Percentiles rank a stretch among this genome's conserved stretches.
These are phyloP conservation scores for Tolypocladium capitatum DNA, from an alignment of 2,329 filamentous ascomycete species.

Conservation along the genomic window DNA sequence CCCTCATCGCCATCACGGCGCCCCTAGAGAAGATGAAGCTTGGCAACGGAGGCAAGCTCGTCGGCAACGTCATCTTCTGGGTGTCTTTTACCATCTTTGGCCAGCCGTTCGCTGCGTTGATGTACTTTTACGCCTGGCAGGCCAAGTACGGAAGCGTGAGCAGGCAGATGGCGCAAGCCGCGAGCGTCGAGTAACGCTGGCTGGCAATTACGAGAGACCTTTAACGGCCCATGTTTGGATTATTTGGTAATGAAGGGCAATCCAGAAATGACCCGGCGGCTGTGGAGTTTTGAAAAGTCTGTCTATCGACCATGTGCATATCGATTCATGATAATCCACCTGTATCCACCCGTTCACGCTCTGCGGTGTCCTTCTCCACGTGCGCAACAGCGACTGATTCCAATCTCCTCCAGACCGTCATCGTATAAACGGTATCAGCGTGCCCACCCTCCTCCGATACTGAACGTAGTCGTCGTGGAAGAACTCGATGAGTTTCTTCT, in stretches of 20 bases:
- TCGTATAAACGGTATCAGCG: slow-evolving; percentile 61
- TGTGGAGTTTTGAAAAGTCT: not conserved
- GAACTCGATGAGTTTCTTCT: slow-evolving; percentile 63
- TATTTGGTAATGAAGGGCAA: not conserved
- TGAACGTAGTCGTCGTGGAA: slow-evolving; percentile 71
- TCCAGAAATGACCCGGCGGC: too few species aligned
- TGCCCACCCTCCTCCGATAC: slow-evolving; percentile 58
- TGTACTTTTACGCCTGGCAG: slow-evolving; percentile 98
- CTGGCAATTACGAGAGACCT: not conserved
- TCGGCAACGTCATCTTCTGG: slow-evolving; percentile 95
- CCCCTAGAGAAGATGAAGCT: slow-evolving; percentile 68
- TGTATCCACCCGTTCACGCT: too few species aligned
- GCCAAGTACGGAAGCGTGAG: slow-evolving; percentile 86
- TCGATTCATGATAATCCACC: too few species aligned
- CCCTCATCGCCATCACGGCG: slow-evolving; percentile 69
- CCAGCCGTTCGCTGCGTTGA: slow-evolving; percentile 78
- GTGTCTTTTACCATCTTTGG: slow-evolving; percentile 90
- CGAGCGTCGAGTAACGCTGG: not conserved
- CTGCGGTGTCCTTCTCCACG: not conserved
- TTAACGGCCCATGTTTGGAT: not conserved
- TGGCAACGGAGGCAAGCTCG: slow-evolving; percentile 54
- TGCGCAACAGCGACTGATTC: not conserved
- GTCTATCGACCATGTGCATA: not conserved
- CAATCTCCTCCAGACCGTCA: slow-evolving; percentile 3
- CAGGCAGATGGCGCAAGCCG: slow-evolving; percentile 17